Conservation (phyloP, 2,329 filamentous ascomycete species). For the Pestalotiopsis sp. region DNA sequence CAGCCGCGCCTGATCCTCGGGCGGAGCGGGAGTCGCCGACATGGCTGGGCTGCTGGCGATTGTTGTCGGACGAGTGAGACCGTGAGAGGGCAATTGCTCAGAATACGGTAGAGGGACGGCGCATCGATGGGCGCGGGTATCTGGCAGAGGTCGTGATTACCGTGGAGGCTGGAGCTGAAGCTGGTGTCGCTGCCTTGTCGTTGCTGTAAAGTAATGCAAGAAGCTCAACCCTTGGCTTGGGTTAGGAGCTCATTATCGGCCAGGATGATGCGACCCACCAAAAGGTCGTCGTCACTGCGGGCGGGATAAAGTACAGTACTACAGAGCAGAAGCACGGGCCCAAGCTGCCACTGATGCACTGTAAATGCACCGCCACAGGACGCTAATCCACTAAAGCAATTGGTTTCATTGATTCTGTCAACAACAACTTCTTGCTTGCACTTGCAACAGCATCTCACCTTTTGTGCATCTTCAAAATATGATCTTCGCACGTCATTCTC, state of each 20-base stretch:
- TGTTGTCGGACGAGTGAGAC: neutral
- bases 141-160: neutral
- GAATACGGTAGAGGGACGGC: neutral
- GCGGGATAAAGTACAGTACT: neutral
- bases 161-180: neutral
- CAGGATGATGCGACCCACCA: neutral
- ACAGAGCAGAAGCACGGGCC: neutral
- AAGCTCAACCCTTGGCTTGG: neutral
- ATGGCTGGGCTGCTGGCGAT: slow-evolving; percentile 23
- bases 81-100: neutral
- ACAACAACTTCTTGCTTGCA: too few species aligned
- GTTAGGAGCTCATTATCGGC: neutral
- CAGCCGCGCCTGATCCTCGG: slow-evolving; percentile 85
- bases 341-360: neutral
- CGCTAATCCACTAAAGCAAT: too few species aligned
- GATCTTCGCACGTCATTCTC: too few species aligned
- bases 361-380: too few species aligned
- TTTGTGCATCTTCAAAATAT: too few species aligned
- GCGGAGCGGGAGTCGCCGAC: slow-evolving; percentile 60
- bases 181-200: neutral
- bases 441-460: too few species aligned
- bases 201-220: neutral
- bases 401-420: too few species aligned
- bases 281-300: neutral
- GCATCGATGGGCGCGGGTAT: neutral